Base-by-base conservation (phyloP, 768 basidiomycete species). In the Boletus pseudo-olivaceus region DNA sequence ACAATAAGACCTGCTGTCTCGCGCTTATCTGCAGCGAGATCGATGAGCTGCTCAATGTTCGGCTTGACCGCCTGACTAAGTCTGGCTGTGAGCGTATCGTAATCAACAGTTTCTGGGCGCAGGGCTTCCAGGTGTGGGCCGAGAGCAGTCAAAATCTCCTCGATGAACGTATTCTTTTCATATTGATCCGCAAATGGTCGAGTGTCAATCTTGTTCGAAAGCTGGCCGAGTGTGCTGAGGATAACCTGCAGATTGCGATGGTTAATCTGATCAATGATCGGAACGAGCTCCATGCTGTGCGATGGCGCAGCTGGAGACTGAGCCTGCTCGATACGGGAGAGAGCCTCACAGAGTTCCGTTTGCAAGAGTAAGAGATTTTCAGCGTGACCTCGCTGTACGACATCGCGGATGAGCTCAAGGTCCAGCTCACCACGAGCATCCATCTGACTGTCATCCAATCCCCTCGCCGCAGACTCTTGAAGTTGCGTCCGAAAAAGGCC, bases 41-140 rank as follows among this genome's bases (percentile, higher is more conserved):
- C 91, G 57, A 93, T 93, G 55, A 93, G 83, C 60, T 93, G 90
- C 2, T 89, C 82, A 26, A 93, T 91, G 59, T 92, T 87, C 7
- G 91, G 91, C 62, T 93, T 92, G 64, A 93, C 91, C 0, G 91
- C 88, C 68, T 93, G 88, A 23, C 87, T 79, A 15, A 93, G 81
- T 61, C 83, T 82, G 42, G 75, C 76, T 2, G 91, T 93, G 54
- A 93, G 73, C 59, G 79, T 76, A 34, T 91, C 88, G 62, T 93
- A 90, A 64, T 93, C 90, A 45, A 93, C 76, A 12, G 83, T 75
- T 49, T 89, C 88, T 27, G 80, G 74, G 27, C 80, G 84, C 20
- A 87, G 65, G 1, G 84, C 76, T 4, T 75, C 69, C n/a, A 93
- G 70, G 49, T 82, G 76, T 0, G 91, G 90, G 7, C 75, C 68